Conservation (phyloP, 805 yeast species). For the Wickerhamomyces bovis region DNA sequence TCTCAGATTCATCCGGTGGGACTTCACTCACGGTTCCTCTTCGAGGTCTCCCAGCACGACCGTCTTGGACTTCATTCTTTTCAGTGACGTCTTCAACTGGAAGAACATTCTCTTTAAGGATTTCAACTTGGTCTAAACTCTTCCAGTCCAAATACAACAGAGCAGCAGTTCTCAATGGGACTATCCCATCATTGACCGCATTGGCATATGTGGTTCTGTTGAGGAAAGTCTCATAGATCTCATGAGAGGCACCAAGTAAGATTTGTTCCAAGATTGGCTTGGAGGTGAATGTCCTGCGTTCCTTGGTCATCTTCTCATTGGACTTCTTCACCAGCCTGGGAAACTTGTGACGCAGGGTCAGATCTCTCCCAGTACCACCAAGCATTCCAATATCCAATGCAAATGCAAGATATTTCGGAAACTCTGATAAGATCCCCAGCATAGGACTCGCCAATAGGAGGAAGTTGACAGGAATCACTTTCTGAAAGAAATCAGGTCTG, state of each 20-base stretch:
- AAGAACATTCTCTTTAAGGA: conserved; percentile 11
- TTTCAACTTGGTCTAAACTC: conserved; percentile 51
- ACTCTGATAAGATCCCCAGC: conserved; percentile 82
- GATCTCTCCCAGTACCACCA: conserved; percentile 91
- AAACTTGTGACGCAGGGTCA: conserved; percentile 52
- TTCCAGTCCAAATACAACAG: conserved; percentile 80
- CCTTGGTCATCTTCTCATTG: neutral
- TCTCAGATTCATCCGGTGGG: conserved; percentile 4
- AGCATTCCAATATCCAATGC: conserved; percentile 83
- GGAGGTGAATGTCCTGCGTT: conserved; percentile 16
- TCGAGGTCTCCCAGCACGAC: conserved; percentile 19
- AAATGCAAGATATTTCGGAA: conserved; percentile 77
- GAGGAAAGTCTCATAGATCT: conserved; percentile 53
- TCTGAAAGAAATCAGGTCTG: conserved; percentile 64
- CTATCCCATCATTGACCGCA: conserved; percentile 89
- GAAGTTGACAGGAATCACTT: conserved; percentile 68
- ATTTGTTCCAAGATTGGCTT: conserved; percentile 70
- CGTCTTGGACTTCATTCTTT: neutral
- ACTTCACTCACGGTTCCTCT: conserved; percentile 14
- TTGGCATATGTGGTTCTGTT: conserved; percentile 85
- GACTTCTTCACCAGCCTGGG: conserved; percentile 20
- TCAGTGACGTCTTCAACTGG: neutral
- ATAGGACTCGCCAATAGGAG: conserved; percentile 84
- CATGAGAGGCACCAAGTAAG: conserved; percentile 70
- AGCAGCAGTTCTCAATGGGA: conserved; percentile 88